Evolutionary conservation across 169 alveolate species (phyloP).

Genomic region (Miamiensis avidus): DNA sequence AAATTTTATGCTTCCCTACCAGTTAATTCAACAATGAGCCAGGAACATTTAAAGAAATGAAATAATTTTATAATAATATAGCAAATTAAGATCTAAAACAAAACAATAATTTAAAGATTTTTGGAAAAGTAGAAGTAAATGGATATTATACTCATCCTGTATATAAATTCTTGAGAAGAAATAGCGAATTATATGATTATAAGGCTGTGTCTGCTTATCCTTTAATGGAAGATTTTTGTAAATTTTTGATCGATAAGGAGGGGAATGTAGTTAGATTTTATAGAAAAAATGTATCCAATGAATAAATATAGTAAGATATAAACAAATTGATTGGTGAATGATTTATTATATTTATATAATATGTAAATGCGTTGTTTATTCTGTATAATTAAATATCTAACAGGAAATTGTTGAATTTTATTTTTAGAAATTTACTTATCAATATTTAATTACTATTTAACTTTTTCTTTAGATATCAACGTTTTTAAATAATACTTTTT

Average conservation of each 20-base stretch:
- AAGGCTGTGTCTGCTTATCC: conserved; percentile 11
- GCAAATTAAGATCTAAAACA: not conserved
- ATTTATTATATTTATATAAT: no score
- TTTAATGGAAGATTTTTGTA: conserved; percentile 36
- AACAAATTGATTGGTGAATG: no score
- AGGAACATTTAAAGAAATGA: conserved; percentile 11
- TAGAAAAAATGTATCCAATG: not conserved
- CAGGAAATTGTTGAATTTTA: no score
- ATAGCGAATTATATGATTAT: conserved; percentile 20
- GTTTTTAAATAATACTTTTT: no score
- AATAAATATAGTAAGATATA: not conserved
- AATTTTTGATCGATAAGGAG: conserved; percentile 31
- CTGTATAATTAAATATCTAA: no score
- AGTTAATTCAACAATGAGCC: conserved; percentile 29
- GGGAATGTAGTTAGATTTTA: conserved; percentile 32
- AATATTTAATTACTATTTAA: no score
- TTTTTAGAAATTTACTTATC: no score
- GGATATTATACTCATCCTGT: conserved; percentile 39
- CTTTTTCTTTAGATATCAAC: no score
- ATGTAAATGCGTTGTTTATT: no score
- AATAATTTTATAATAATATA: conserved; percentile 5
- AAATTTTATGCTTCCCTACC: conserved; percentile 32
- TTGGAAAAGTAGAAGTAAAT: conserved; percentile 41
- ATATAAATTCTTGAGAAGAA: conserved; percentile 38
- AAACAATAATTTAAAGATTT: conserved; percentile 16